A percentile compares a stretch with the other conserved stretches of the same genome.
These are phyloP conservation scores for Candida ipomoeae DNA, from an alignment of 805 yeast species.

Conservation along the genomic window DNA sequence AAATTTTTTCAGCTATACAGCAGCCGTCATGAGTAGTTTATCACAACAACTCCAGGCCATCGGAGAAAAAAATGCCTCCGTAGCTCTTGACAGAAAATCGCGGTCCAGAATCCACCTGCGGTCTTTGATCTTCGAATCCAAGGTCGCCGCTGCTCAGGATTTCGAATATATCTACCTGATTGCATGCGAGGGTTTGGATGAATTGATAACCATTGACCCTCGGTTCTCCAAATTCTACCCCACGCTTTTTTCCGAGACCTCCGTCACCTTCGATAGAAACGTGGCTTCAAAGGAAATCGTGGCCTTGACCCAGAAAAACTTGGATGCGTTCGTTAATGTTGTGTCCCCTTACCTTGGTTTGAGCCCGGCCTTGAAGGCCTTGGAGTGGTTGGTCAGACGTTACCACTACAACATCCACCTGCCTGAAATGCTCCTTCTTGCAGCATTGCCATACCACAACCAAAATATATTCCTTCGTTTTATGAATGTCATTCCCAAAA, in stretches of 20 bases:
- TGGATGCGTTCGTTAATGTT: constrained; percentile 68
- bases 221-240: constrained; percentile 66
- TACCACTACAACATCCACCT: constrained; percentile 80
- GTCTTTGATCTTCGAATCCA: constrained; percentile 81
- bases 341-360: constrained; percentile 73
- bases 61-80: constrained; percentile 58
- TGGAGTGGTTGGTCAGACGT: constrained; percentile 94
- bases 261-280: constrained; percentile 74
- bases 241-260: constrained; percentile 78
- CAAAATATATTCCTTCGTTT: constrained; percentile 71
- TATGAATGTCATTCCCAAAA: constrained; percentile 61
- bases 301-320: constrained; percentile 67
- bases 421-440: constrained; percentile 64
- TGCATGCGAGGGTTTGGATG: constrained; percentile 72
- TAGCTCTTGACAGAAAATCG: constrained; percentile 79
- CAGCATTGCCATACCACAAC: constrained; percentile 77
- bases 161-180: constrained; percentile 72
- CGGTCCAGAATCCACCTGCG: constrained; percentile 85
- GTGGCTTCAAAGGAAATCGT: constrained; percentile 77
- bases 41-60: constrained; percentile 78
- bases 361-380: constrained; percentile 71
- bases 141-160: constrained; percentile 92
- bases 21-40: constrained; percentile 49
- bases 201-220: constrained; percentile 66
- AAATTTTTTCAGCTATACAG: background rate